These are phyloP conservation scores for Periglandula ipomoeae DNA, from an alignment of 2,329 filamentous ascomycete genomes.

Conservation along the genomic window DNA sequence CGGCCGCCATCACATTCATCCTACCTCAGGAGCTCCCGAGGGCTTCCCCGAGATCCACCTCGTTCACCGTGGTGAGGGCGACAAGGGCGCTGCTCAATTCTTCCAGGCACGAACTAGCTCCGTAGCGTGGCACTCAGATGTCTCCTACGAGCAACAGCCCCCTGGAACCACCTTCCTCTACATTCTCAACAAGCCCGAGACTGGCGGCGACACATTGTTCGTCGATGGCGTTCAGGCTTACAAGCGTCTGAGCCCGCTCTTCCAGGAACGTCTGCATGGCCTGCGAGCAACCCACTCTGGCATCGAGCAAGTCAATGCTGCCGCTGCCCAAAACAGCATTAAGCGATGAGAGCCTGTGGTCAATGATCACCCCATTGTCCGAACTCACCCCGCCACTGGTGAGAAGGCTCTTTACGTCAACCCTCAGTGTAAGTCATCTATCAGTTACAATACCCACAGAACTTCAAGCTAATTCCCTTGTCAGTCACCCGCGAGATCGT, in stretches of 20 bases:
- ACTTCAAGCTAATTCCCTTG: neutral
- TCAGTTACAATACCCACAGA: neutral
- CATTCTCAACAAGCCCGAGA: slow-evolving; percentile 69
- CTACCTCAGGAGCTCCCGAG: slow-evolving; percentile 64
- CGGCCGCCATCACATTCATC: slow-evolving; percentile 74
- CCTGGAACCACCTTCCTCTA: slow-evolving; percentile 87
- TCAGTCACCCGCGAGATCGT: slow-evolving; percentile 71
- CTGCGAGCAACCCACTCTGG: slow-evolving; percentile 75
- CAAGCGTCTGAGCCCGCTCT: slow-evolving; percentile 66
- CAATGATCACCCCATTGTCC: slow-evolving; percentile 66
- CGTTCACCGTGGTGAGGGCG: slow-evolving; percentile 57
- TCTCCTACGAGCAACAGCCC: slow-evolving; percentile 81
- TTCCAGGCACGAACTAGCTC: slow-evolving; percentile 64
- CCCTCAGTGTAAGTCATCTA: slow-evolving; percentile 56
- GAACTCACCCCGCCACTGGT: slow-evolving; percentile 73
- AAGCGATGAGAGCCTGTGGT: slow-evolving; percentile 67
- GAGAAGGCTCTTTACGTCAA: slow-evolving; percentile 82
- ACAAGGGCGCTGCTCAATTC: slow-evolving; percentile 44
- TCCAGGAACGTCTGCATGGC: slow-evolving; percentile 72
- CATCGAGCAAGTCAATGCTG: slow-evolving; percentile 67
- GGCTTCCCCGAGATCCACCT: slow-evolving; percentile 69
- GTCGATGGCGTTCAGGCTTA: slow-evolving; percentile 74
- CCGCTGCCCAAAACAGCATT: slow-evolving; percentile 57
- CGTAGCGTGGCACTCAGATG: slow-evolving; percentile 83
- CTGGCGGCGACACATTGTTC: slow-evolving; percentile 80